phyloP scores from a whole-genome alignment of 345 rosid species.

The Euphorbia tirucalli region DNA sequence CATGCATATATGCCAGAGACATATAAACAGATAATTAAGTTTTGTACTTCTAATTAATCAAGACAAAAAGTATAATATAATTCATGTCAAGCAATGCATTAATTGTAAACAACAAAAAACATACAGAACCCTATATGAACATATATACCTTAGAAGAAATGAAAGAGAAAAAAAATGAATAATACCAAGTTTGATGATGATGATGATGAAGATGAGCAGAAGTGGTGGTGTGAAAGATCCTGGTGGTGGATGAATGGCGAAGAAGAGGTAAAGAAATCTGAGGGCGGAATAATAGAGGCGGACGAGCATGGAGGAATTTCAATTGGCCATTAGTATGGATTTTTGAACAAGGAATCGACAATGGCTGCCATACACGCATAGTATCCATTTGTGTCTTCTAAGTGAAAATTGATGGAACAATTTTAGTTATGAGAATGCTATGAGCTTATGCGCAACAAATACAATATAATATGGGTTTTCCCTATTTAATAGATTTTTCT shows the following conservation, averaged over 20 bases:
- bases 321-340: not conserved
- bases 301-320: not conserved
- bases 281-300: too few species aligned
- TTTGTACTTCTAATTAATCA: too few species aligned
- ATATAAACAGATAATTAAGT: too few species aligned
- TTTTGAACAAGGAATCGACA: not conserved
- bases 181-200: slow-evolving; percentile 23
- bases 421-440: too few species aligned
- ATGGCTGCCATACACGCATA: slow-evolving; percentile 2
- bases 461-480: too few species aligned
- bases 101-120: too few species aligned
- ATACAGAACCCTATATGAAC: too few species aligned
- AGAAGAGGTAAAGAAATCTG: slow-evolving; percentile 28
- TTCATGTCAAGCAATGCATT: too few species aligned
- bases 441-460: not conserved
- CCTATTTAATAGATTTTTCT: too few species aligned
- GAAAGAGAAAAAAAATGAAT: not conserved
- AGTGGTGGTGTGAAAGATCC: slow-evolving; percentile 15
- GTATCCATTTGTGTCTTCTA: slow-evolving; percentile 9
- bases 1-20: not conserved
- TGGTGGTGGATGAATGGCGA: not conserved
- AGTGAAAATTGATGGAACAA: too few species aligned
- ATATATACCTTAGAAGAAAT: too few species aligned
- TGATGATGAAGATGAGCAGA: slow-evolving; percentile 41
- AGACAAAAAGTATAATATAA: too few species aligned